Evolutionary conservation across 129 eudicot genomes (phyloP).

Genomic region (Helianthus annuus): DNA sequence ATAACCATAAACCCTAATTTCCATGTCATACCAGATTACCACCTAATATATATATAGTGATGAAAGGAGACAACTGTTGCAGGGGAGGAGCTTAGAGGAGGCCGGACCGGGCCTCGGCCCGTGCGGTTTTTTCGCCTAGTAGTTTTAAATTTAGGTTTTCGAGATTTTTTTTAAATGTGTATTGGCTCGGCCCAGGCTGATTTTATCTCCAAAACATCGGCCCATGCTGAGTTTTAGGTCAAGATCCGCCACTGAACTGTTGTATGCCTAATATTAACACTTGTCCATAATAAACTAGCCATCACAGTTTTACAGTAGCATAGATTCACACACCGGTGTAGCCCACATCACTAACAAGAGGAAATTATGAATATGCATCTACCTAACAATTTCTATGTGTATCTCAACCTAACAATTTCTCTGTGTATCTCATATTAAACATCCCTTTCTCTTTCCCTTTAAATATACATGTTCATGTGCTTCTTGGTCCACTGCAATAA

Average conservation of each 20-base stretch:
- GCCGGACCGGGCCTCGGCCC: too few relatives aligned
- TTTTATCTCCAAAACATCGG: too few relatives aligned
- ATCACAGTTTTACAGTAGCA: background rate
- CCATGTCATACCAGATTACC: too few relatives aligned
- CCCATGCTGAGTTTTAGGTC: too few relatives aligned
- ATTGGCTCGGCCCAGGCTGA: too few relatives aligned
- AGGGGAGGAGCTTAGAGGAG: too few relatives aligned
- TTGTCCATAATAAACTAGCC: background rate
- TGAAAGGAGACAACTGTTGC: background rate
- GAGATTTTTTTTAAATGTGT: too few relatives aligned
- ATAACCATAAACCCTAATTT: too few relatives aligned
- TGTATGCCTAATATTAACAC: background rate
- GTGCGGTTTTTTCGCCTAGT: too few relatives aligned
- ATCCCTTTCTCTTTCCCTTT: slow-evolving; percentile 5
- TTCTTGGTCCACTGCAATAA: slow-evolving; percentile 11
- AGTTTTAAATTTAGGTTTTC: too few relatives aligned
- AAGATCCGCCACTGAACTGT: too few relatives aligned
- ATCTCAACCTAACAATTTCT: background rate
- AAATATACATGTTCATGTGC: background rate
- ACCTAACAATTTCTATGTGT: background rate
- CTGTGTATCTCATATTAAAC: background rate
- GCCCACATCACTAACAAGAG: background rate
- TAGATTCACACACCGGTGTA: slow-evolving; percentile 1
- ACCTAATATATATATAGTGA: too few relatives aligned
- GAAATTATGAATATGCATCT: background rate